These are phyloP conservation scores for Melanogaster broomeanus DNA, from an alignment of 768 basidiomycete species.

Conservation along the genomic window DNA sequence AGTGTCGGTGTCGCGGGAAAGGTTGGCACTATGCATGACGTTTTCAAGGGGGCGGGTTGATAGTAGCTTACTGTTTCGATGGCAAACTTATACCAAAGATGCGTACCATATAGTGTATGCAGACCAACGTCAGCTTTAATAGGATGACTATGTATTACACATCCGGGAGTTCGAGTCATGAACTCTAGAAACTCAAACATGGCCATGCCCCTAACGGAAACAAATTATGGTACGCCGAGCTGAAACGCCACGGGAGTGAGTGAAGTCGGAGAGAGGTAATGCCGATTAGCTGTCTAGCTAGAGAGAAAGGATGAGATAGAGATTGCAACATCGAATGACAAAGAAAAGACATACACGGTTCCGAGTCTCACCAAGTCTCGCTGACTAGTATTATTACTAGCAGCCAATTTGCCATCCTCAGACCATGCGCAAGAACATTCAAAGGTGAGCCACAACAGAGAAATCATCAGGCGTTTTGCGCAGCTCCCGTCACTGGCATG, in stretches of 20 bases:
- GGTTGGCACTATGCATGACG: constrained; percentile 1
- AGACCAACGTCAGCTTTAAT: neutral
- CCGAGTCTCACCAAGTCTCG: too few species aligned
- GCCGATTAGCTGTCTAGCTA: neutral
- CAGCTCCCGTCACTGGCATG: too few species aligned
- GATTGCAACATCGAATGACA: neutral
- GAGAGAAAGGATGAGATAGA: neutral
- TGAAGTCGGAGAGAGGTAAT: neutral
- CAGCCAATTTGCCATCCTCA: too few species aligned
- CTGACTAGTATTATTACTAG: neutral
- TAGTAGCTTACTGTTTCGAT: neutral
- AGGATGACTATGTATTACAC: neutral
- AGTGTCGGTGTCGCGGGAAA: constrained; percentile 1
- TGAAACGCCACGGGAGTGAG: neutral
- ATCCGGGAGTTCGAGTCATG: neutral
- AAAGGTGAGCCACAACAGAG: too few species aligned
- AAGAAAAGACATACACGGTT: neutral
- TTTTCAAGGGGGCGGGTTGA: neutral
- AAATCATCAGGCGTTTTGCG: too few species aligned
- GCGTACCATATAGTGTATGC: constrained; percentile 11
- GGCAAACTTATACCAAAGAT: neutral
- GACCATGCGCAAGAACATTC: too few species aligned
- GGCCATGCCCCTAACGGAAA: too few species aligned
- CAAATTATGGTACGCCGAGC: neutral
- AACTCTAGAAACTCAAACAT: neutral